Evolutionary conservation across 306 rosid genomes (phyloP), one percentile per base, ranked within the genome.

Genomic region (Hippophae gyantsensis): DNA sequence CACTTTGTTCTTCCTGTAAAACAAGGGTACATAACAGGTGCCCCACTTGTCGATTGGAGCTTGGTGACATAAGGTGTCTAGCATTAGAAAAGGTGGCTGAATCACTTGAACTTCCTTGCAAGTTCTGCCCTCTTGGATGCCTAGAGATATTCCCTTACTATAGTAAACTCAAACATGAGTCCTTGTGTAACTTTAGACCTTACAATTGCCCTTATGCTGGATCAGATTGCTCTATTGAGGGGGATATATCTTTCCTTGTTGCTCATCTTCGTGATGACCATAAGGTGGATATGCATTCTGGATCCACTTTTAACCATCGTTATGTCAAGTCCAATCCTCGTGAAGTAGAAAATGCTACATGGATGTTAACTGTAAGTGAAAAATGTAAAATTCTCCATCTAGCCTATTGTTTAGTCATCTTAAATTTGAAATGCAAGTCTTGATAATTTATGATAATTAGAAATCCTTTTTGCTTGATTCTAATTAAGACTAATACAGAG

Each of bases 201-300:
- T 82, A 82, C 68, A 82, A 72, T 65, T 85, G 94, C 62, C 94
- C 94, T 10, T 82, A 82, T 50, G 89, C 94, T 14, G 89, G 94
- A 13, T 85, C 94, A 48, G 94, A 85, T 64, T 85, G 94, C 74
- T 82, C 89, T n/a, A 61, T 72, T 47, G 77, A 71, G 57, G 94
- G 94, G 42, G 82, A 85, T 58, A 85, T 82, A 62, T 77, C 89
- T 8, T 72, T 61, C 57, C 94, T 82, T 60, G 89, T 85, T 55
- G 44, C 82, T 40, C 94, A 85, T 66, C 76, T 85, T 63, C 76
- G 89, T 61, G 89, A 85, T 60, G 86, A 85, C 58, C 94, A 85
- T 78, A 82, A 80, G 67, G 94, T 85, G 68, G 94, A 85, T 63
- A 85, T 85, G 94, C 94, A 85, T 64, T 79, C 89, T n/a, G 89